These are phyloP conservation scores for Rhinocladiella similis DNA, from an alignment of 2,329 filamentous ascomycete species.

Conservation along the genomic window DNA sequence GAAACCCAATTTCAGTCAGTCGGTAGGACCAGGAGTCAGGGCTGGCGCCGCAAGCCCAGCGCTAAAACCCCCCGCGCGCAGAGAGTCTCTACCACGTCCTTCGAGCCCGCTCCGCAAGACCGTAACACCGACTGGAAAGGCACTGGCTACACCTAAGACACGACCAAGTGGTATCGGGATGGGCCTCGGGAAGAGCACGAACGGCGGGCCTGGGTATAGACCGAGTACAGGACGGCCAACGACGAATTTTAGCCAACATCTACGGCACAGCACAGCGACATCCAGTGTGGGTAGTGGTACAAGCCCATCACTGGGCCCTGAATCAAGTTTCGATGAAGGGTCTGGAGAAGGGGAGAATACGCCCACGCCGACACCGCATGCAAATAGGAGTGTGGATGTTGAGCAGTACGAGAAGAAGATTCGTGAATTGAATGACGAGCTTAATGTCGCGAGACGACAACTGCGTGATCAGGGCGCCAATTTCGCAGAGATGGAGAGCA, in stretches of 20 bases:
- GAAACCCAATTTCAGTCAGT: slow-evolving; percentile 82
- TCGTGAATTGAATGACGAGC: slow-evolving; percentile 71
- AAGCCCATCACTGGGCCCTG: slow-evolving; percentile 32
- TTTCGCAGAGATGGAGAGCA: slow-evolving; percentile 86
- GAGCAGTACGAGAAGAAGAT: slow-evolving; percentile 36
- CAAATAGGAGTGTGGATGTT: slow-evolving; percentile 30
- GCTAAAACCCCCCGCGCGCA: slow-evolving; percentile 63
- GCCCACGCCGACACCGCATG: slow-evolving; percentile 44
- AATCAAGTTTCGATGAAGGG: slow-evolving; percentile 44
- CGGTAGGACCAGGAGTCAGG: slow-evolving; percentile 67
- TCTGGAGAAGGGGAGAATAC: slow-evolving; percentile 48
- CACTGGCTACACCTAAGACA: slow-evolving; percentile 27
- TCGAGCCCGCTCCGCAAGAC: slow-evolving; percentile 78
- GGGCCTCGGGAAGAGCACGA: slow-evolving; percentile 44
- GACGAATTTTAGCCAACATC: slow-evolving; percentile 37
- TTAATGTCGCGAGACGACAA: slow-evolving; percentile 77
- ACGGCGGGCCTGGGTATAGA: slow-evolving; percentile 39
- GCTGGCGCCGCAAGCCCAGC: slow-evolving; percentile 66
- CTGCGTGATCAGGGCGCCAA: slow-evolving; percentile 83
- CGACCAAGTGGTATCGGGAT: slow-evolving; percentile 26
- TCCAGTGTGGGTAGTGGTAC: slow-evolving; percentile 9
- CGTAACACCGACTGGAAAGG: slow-evolving; percentile 43
- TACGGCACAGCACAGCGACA: slow-evolving; percentile 27
- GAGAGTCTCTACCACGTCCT: slow-evolving; percentile 79
- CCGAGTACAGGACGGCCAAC: slow-evolving; percentile 54